Evolutionary conservation across 192 early-diverging fungal genomes (phyloP).

Genomic region (Dissophora globulifera): DNA sequence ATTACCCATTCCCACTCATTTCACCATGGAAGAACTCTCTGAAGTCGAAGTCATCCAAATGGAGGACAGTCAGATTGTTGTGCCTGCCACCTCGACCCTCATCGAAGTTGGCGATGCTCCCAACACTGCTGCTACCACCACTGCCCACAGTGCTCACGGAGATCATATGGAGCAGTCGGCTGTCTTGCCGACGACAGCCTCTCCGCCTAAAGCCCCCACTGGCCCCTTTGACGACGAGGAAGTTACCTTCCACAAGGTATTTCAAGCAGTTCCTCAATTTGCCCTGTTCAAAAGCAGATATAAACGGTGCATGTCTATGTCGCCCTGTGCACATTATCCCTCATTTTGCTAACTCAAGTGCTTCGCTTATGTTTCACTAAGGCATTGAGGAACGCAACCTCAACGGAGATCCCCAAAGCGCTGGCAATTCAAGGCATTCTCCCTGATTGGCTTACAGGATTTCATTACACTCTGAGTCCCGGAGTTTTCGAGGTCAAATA

Average conservation of each 20-base stretch:
- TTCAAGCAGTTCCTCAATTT: too few relatives aligned
- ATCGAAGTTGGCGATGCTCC: conserved; percentile 10
- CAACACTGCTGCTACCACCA: not conserved
- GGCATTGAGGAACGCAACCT: conserved; percentile 68
- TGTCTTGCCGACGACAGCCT: conserved; percentile 10
- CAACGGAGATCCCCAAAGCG: conserved; percentile 53
- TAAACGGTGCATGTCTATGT: too few relatives aligned
- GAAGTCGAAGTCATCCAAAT: conserved; percentile 47
- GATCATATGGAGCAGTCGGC: conserved; percentile 10
- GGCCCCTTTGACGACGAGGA: conserved; percentile 34
- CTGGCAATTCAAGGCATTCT: conserved; percentile 66
- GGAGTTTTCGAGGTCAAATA: conserved; percentile 75
- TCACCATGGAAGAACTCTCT: conserved; percentile 42
- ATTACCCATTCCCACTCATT: not conserved
- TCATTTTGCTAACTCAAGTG: too few relatives aligned
- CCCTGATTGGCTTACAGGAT: conserved; percentile 74
- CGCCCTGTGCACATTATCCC: too few relatives aligned
- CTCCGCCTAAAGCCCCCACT: conserved; percentile 6
- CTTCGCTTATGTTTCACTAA: not conserved
- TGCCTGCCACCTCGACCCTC: conserved; percentile 16
- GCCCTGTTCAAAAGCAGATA: too few relatives aligned
- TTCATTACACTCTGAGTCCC: conserved; percentile 73
- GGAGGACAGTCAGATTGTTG: conserved; percentile 30
- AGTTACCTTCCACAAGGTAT: conserved; percentile 49
- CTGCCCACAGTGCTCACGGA: not conserved